Conservation (phyloP, 345 rosid species). For the Trapa incisa region DNA sequence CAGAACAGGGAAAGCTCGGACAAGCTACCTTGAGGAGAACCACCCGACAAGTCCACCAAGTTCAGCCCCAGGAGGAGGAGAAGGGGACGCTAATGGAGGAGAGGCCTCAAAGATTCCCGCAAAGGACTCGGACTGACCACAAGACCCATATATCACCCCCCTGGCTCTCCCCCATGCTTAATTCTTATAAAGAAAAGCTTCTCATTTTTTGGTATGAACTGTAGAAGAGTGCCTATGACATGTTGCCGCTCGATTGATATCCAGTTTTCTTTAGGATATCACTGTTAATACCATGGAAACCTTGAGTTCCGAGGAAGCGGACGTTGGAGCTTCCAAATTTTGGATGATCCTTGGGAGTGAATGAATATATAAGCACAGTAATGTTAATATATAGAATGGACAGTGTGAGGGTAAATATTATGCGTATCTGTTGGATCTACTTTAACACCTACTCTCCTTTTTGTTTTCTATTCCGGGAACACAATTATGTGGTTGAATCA, state of each 20-base stretch:
- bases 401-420: not conserved
- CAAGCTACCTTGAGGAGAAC: constrained; percentile 18
- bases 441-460: not conserved
- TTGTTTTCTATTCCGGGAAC: not conserved
- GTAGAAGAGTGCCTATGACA: not conserved
- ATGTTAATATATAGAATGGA: not conserved
- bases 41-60: constrained; percentile 19
- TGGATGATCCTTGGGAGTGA: constrained; percentile 14
- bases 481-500: not conserved
- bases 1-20: constrained; percentile 32
- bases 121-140: constrained; percentile 25
- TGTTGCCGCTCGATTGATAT: not conserved
- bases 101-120: constrained; percentile 23
- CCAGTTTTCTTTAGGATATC: constrained; percentile 1
- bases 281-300: not conserved
- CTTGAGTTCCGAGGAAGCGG: constrained; percentile 5
- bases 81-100: constrained; percentile 10
- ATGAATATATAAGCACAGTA: not conserved
- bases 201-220: not conserved
- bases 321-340: constrained; percentile 32
- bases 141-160: constrained; percentile 6
- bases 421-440: not conserved
- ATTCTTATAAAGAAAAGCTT: not conserved
- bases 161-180: not conserved
- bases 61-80: constrained; percentile 21